Evolutionary conservation across 441 rosid species (phyloP).

Genomic region (Gossypium davidsonii): DNA sequence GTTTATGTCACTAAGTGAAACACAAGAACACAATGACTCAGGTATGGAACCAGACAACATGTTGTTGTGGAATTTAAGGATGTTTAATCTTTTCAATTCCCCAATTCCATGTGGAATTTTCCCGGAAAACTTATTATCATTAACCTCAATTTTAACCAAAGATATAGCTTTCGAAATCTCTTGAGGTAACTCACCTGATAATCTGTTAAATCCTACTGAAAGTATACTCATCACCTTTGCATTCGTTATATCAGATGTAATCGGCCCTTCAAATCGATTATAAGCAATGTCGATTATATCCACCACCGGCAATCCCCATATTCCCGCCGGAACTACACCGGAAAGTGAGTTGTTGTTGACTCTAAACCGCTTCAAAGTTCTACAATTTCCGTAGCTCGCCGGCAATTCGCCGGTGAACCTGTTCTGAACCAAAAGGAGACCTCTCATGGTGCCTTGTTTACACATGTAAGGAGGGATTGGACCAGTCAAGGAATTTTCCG

Average conservation of each 20-base stretch:
- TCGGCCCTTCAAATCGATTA: conserved; percentile 57
- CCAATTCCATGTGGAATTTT: conserved; percentile 52
- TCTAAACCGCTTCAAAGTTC: conserved; percentile 55
- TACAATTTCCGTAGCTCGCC: conserved; percentile 51
- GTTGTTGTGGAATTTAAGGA: conserved; percentile 59
- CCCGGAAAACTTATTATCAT: conserved; percentile 57
- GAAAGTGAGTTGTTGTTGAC: conserved; percentile 60
- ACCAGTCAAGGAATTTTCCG: conserved; percentile 68
- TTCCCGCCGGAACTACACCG: conserved; percentile 60
- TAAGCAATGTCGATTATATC: conserved; percentile 54
- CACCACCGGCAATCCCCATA: conserved; percentile 75
- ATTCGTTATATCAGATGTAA: conserved; percentile 49
- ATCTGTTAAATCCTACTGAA: conserved; percentile 37
- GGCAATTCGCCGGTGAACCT: conserved; percentile 71
- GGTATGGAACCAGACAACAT: conserved; percentile 60
- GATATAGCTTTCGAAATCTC: conserved; percentile 50
- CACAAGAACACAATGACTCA: conserved; percentile 54
- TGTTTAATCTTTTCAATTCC: conserved; percentile 40
- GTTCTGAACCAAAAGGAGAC: conserved; percentile 70
- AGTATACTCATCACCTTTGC: conserved; percentile 50
- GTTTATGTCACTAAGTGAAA: conserved; percentile 52
- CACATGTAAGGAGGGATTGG: conserved; percentile 88
- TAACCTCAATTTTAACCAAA: conserved; percentile 39
- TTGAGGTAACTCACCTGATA: conserved; percentile 63
- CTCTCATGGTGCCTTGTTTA: conserved; percentile 58